Base-by-base conservation (phyloP, 306 rosid genomes). In the Cyclanthera cordifolia region DNA sequence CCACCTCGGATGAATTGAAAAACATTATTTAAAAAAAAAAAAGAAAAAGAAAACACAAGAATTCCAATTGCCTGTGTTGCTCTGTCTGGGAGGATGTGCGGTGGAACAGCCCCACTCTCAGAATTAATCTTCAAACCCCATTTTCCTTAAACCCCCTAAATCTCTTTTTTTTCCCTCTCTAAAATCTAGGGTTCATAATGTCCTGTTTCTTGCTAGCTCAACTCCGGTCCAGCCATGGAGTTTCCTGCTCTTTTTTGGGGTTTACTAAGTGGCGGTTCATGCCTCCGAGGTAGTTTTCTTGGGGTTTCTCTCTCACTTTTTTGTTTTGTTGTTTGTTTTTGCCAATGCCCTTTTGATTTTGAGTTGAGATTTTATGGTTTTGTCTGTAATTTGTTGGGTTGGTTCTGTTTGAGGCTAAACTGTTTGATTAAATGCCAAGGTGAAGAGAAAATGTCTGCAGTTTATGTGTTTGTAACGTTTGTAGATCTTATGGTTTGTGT, bases 41-140 rank as follows among this genome's bases (percentile, higher is more conserved):
- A 32, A 11, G 5, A 27, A 27, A 27, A 27, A 27, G 3, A 27
- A 27, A 27, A 27, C 1, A 27, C 0, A 32, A 32, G 0, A 32
- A n/a, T n/a, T n/a, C n/a, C n/a, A n/a, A n/a, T n/a, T n/a, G n/a
- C n/a, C n/a, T n/a, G n/a, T n/a, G n/a, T n/a, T n/a, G 49, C 49
- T 17, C n/a, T 45, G 53, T 66, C 70, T 66, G 14, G 70, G 70
- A 66, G 27, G 54, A 14, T 23, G 70, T 46, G 53, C 70, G 24
- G 37, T 46, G 6, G 1, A 39, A 11, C 11, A 66, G 16, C n/a
- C 70, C 70, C 70, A 66, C 70, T 66, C 53, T 64, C 70, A 12
- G 30, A 34, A 3, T 15, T 54, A 43, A 11, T 66, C 41, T 66
- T 13, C 70, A 66, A 66, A 23, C 70, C 19, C 53, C 69, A 16